Evolutionary conservation across 495 filamentous ascomycete species (phyloP).

Genomic region (Evansstolkia leycettana): DNA sequence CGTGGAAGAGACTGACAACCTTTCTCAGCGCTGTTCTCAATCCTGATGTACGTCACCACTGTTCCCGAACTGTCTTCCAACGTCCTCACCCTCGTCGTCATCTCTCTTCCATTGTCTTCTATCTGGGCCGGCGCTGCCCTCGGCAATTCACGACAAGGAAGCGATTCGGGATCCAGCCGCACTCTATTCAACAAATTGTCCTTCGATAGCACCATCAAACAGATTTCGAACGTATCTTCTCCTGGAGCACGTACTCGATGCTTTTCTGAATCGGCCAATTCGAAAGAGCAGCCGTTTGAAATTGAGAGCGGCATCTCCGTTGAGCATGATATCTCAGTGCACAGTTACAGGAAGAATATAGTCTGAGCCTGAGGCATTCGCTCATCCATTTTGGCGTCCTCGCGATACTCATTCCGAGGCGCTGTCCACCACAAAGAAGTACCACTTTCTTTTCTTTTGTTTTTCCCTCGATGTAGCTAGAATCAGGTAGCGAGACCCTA

Average conservation of each 20-base stretch:
- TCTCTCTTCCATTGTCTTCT: slow-evolving; percentile 69
- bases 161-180: too few relatives aligned
- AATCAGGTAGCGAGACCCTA: too few relatives aligned
- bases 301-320: background rate
- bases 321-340: background rate
- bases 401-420: too few relatives aligned
- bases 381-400: too few relatives aligned
- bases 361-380: too few relatives aligned
- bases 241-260: background rate
- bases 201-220: background rate
- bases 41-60: slow-evolving; percentile 41
- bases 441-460: too few relatives aligned
- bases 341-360: background rate
- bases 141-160: slow-evolving; percentile 4
- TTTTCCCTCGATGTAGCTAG: too few relatives aligned
- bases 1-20: slow-evolving; percentile 2
- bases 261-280: background rate
- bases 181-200: background rate
- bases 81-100: slow-evolving; percentile 51
- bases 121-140: slow-evolving; percentile 55
- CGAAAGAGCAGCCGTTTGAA: background rate
- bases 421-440: too few relatives aligned
- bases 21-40: slow-evolving; percentile 52
- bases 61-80: slow-evolving; percentile 50
- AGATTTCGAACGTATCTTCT: background rate